Conservation (phyloP, 2,329 filamentous ascomycete genomes). For the Sordariomycetes sp. region DNA sequence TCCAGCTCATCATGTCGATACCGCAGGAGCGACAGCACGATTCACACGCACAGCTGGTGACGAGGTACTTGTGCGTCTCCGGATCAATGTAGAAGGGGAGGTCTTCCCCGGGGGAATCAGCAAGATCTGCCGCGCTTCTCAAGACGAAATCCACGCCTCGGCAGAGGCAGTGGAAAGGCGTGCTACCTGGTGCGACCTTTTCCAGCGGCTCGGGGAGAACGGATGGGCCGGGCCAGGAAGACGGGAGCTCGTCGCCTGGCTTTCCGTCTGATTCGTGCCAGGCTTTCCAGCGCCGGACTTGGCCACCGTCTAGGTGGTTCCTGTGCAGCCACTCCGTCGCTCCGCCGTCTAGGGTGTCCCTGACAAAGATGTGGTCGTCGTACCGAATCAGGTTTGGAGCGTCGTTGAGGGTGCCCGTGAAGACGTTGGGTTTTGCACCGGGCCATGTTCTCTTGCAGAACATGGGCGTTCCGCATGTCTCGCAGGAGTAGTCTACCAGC, state of each 20-base stretch:
- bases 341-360: constrained; percentile 38
- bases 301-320: constrained; percentile 15
- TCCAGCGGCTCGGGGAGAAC: constrained; percentile 6
- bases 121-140: constrained; percentile 14
- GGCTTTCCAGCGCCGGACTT: constrained; percentile 14
- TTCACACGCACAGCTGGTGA: constrained; percentile 28
- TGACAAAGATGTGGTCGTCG: constrained; percentile 27
- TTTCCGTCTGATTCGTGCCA: background rate
- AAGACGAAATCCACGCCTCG: constrained; percentile 28
- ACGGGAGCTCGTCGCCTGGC: constrained; percentile 14
- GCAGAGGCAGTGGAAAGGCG: constrained; percentile 30
- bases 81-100: constrained; percentile 30
- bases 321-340: constrained; percentile 29
- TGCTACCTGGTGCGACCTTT: constrained; percentile 9
- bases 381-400: constrained; percentile 17
- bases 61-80: constrained; percentile 22
- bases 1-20: constrained; percentile 29
- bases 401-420: constrained; percentile 24
- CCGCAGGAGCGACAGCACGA: constrained; percentile 30
- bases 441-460: constrained; percentile 20
- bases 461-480: constrained; percentile 25
- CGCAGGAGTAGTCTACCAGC: constrained; percentile 24
- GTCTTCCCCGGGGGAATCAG: constrained; percentile 10
- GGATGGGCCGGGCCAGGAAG: constrained; percentile 14
- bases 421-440: constrained; percentile 11